Conservation (phyloP, 2,329 filamentous ascomycete genomes). For the Apiospora aurea region DNA sequence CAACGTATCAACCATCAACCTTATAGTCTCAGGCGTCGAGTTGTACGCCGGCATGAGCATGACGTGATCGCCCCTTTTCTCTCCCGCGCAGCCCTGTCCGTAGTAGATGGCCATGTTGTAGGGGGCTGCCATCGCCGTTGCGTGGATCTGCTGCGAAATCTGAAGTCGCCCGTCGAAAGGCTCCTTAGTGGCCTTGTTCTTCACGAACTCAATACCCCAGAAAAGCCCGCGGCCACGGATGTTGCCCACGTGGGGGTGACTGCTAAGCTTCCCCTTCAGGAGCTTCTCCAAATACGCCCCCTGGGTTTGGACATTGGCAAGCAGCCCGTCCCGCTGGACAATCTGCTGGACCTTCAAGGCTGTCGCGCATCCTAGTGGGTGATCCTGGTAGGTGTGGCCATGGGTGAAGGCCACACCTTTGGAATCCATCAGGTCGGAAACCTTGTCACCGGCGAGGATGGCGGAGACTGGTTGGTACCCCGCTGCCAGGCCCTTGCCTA, state of each 20-base stretch:
- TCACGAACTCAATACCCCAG: conserved; percentile 56
- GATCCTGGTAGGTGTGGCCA: conserved; percentile 61
- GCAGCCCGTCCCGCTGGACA: conserved; percentile 42
- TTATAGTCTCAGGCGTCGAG: not conserved
- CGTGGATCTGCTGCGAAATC: conserved; percentile 4
- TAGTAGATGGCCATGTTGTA: conserved; percentile 21
- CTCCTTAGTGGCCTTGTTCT: conserved; percentile 43
- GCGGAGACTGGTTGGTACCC: conserved; percentile 69
- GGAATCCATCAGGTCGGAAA: conserved; percentile 53
- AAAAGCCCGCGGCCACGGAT: conserved; percentile 53
- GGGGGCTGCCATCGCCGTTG: not conserved
- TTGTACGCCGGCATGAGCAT: conserved; percentile 23
- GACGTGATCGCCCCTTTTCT: conserved; percentile 16
- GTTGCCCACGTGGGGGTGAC: conserved; percentile 47
- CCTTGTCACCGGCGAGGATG: conserved; percentile 59
- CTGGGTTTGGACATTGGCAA: conserved; percentile 42
- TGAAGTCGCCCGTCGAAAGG: conserved; percentile 40
- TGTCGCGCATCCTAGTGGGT: conserved; percentile 47
- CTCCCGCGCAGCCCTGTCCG: conserved; percentile 17
- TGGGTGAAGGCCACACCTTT: conserved; percentile 57
- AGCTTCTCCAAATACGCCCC: conserved; percentile 40
- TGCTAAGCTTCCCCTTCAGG: conserved; percentile 38
- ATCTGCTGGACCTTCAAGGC: conserved; percentile 49
- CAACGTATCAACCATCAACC: conserved; percentile 3
- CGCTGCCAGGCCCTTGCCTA: conserved; percentile 71